Evolutionary conservation across 1,139 yeast genomes (phyloP).

Genomic region (Geotrichum candidum): DNA sequence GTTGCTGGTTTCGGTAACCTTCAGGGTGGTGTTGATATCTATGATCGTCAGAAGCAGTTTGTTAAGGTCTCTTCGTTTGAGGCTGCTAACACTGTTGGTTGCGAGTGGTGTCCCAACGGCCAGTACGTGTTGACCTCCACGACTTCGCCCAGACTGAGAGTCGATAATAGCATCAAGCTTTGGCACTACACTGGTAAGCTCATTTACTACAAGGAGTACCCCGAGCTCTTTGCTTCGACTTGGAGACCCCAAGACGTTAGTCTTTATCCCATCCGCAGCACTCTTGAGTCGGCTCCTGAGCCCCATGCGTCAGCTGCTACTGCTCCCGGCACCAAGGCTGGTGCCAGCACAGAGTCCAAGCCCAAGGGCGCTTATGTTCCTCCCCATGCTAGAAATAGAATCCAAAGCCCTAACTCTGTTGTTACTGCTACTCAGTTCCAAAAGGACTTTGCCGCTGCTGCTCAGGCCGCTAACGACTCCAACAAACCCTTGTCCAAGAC

Average conservation of each 20-base stretch:
- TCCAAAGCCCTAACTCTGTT: conserved; percentile 31
- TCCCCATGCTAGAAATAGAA: conserved; percentile 70
- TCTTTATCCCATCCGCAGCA: conserved; percentile 51
- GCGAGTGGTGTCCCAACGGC: conserved; percentile 99
- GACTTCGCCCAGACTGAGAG: conserved; percentile 93
- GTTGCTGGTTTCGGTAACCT: conserved; percentile 98
- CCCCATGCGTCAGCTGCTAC: conserved; percentile 54
- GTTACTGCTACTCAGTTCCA: conserved; percentile 34
- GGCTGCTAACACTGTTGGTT: conserved; percentile 89
- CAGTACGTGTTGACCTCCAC: conserved; percentile 90
- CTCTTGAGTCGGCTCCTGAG: conserved; percentile 52
- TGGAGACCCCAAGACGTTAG: conserved; percentile 77
- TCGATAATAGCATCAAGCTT: conserved; percentile 87
- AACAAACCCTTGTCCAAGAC: conserved; percentile 44
- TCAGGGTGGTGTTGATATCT: conserved; percentile 93
- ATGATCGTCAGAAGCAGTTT: conserved; percentile 87
- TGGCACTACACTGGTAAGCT: conserved; percentile 91
- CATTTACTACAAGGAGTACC: conserved; percentile 69
- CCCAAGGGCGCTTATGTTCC: conserved; percentile 91
- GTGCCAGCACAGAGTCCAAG: conserved; percentile 35
- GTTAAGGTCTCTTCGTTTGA: conserved; percentile 73
- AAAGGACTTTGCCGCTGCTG: conserved; percentile 24
- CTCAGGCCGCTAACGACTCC: conserved; percentile 23
- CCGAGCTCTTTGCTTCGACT: conserved; percentile 70
- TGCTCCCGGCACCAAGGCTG: conserved; percentile 32